Percentiles rank a stretch among this genome's conserved stretches.
phyloP scores from a whole-genome alignment of 1,284 basidiomycete species.

The Ceratobasidium sp. region DNA sequence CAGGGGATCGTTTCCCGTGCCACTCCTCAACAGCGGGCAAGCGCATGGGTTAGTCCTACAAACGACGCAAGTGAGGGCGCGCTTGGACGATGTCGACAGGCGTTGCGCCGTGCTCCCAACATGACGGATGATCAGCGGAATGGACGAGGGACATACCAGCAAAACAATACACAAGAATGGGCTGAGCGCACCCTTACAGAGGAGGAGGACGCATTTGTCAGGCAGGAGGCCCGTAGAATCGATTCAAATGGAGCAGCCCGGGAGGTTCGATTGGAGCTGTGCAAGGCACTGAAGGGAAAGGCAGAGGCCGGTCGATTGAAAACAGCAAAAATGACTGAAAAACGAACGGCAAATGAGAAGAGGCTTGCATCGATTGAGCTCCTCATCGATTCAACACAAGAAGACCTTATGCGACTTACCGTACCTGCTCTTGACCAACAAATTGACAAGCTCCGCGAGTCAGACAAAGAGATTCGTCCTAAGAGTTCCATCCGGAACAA shows the following conservation, averaged over 20 bases:
- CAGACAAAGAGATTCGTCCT: too few species aligned
- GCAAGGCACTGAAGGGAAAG: not conserved
- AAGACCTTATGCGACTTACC: not conserved
- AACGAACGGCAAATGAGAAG: not conserved
- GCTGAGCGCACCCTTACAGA: not conserved
- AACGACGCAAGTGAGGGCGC: conserved; percentile 9
- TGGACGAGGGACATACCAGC: not conserved
- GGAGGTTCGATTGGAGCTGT: not conserved
- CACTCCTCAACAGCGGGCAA: not conserved
- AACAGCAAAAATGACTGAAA: not conserved
- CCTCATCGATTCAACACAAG: not conserved
- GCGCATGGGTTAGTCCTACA: not conserved
- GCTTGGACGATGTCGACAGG: not conserved
- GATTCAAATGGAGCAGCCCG: not conserved
- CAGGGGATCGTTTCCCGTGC: not conserved
- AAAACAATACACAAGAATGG: not conserved
- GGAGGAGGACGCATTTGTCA: not conserved
- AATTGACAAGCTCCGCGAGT: conserved; percentile 3
- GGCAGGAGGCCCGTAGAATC: not conserved
- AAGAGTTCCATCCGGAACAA: too few species aligned
- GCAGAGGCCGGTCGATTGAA: not conserved
- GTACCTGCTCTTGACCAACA: not conserved
- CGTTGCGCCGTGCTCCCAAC: not conserved
- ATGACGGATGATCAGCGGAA: not conserved
- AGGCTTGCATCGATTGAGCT: not conserved